These are phyloP conservation scores for Lolium perenne DNA, from an alignment of 176 grass and related monocot genomes.

Conservation along the genomic window DNA sequence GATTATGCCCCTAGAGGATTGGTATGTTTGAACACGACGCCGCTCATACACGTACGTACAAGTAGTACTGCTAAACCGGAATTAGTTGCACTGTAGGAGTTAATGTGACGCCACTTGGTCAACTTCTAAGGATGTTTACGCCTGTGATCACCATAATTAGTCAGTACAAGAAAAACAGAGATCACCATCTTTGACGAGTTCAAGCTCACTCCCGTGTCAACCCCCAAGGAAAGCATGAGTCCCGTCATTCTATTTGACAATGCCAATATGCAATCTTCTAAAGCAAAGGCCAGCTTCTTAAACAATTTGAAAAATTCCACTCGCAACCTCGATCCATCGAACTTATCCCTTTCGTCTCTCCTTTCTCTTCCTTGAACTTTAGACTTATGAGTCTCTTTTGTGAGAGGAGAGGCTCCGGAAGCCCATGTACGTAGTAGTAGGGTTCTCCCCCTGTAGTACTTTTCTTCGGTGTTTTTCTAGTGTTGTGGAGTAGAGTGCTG, in stretches of 20 bases:
- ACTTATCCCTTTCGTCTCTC: no score
- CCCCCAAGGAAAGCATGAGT: background rate
- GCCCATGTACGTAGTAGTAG: no score
- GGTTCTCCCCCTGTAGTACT: no score
- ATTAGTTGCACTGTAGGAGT: background rate
- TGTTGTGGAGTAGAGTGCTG: no score
- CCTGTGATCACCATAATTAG: background rate
- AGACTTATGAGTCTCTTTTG: no score
- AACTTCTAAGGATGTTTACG: slow-evolving; percentile 37
- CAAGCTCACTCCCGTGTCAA: background rate
- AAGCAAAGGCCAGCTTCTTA: background rate
- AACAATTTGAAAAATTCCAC: background rate
- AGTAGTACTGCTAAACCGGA: background rate
- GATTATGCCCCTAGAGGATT: background rate
- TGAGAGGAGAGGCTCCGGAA: no score
- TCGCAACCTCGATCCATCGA: no score
- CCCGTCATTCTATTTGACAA: background rate
- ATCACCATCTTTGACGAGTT: slow-evolving; percentile 16
- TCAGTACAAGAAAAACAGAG: background rate
- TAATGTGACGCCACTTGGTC: slow-evolving; percentile 1
- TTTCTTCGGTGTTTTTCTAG: no score
- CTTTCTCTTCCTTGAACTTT: no score
- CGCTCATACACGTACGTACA: background rate
- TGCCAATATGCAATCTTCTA: background rate
- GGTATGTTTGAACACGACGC: background rate